Evolutionary conservation across 2,329 filamentous ascomycete genomes (phyloP).

Genomic region (Rhinocladiella mackenziei): DNA sequence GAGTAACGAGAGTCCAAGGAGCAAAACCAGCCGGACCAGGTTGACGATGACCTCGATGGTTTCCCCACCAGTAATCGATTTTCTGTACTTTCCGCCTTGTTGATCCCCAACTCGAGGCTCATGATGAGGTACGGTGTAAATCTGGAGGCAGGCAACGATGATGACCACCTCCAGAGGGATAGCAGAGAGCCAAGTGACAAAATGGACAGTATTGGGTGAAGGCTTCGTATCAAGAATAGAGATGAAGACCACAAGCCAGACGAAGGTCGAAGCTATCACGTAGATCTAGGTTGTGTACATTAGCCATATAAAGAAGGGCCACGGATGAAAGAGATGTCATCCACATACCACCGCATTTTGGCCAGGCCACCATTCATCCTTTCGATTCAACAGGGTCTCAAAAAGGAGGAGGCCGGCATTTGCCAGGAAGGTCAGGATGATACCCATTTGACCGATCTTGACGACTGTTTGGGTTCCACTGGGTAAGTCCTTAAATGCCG

Average conservation of each 20-base stretch:
- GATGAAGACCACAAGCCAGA: constrained; percentile 80
- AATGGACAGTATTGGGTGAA: constrained; percentile 74
- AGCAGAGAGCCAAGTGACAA: constrained; percentile 72
- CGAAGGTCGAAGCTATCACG: constrained; percentile 76
- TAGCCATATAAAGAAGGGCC: too few relatives aligned
- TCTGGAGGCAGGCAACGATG: constrained; percentile 61
- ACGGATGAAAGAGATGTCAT: too few relatives aligned
- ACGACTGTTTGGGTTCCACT: constrained; percentile 67
- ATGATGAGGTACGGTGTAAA: constrained; percentile 66
- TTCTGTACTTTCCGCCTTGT: constrained; percentile 40
- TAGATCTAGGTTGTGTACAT: constrained; percentile 63
- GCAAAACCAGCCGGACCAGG: constrained; percentile 62
- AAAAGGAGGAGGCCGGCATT: constrained; percentile 69
- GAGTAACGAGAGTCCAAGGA: constrained; percentile 58
- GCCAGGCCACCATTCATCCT: constrained; percentile 76
- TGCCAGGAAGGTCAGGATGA: constrained; percentile 70
- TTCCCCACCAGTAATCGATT: constrained; percentile 43
- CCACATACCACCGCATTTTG: constrained; percentile 67
- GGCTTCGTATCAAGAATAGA: constrained; percentile 79
- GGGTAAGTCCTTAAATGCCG: constrained; percentile 55
- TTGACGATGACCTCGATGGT: constrained; percentile 51
- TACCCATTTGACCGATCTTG: constrained; percentile 66
- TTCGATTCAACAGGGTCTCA: constrained; percentile 65
- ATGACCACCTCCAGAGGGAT: constrained; percentile 70
- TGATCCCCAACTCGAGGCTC: constrained; percentile 55